Evolutionary conservation across 352 stramenopile genomes (phyloP).

Genomic region (Phytophthora capsici): DNA sequence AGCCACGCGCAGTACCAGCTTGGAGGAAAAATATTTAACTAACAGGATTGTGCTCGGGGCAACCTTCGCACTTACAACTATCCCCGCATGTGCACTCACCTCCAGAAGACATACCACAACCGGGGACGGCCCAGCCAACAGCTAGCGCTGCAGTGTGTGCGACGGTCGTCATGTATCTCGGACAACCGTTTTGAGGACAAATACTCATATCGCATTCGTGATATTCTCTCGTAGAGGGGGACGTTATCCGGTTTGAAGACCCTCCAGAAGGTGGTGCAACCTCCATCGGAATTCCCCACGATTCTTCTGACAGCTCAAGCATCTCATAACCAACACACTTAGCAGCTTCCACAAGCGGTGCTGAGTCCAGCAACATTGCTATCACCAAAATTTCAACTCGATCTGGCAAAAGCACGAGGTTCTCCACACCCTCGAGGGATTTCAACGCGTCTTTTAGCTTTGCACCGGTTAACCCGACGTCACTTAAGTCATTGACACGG

Average conservation of each 20-base stretch:
- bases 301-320: slow-evolving; percentile 59
- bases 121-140: slow-evolving; percentile 79
- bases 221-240: slow-evolving; percentile 9
- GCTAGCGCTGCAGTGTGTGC: slow-evolving; percentile 81
- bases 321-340: slow-evolving; percentile 52
- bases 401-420: slow-evolving; percentile 61
- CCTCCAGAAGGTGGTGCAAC: slow-evolving; percentile 24
- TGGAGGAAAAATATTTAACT: slow-evolving; percentile 64
- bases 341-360: slow-evolving; percentile 46
- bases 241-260: slow-evolving; percentile 11
- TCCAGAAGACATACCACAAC: slow-evolving; percentile 80
- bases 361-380: slow-evolving; percentile 54
- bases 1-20: slow-evolving; percentile 59
- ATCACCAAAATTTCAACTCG: slow-evolving; percentile 64
- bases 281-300: slow-evolving; percentile 44
- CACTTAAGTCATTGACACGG: slow-evolving; percentile 50
- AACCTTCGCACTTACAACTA: slow-evolving; percentile 78
- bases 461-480: slow-evolving; percentile 31
- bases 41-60: slow-evolving; percentile 75
- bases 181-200: slow-evolving; percentile 72
- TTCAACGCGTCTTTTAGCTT: slow-evolving; percentile 36
- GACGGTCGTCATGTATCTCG: slow-evolving; percentile 79
- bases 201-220: slow-evolving; percentile 63
- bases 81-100: slow-evolving; percentile 84
- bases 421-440: slow-evolving; percentile 72